Evolutionary conservation across 2,329 filamentous ascomycete genomes (phyloP), one percentile per base, ranked within the genome.

Genomic region (Colletotrichum australisinense): DNA sequence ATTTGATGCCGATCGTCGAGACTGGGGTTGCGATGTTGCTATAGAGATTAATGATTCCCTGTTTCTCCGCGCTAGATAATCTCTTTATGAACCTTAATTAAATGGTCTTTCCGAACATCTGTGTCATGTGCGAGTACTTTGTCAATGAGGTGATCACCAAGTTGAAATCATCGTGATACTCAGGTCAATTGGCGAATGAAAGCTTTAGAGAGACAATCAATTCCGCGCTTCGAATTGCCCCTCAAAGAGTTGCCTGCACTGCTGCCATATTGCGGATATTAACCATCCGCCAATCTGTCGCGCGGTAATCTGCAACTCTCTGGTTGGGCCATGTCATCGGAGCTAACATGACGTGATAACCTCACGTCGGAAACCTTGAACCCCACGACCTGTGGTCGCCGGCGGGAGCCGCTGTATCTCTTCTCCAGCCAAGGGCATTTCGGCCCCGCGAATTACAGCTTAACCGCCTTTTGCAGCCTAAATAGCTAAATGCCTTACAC

Each of bases 291-390:
- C 38, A 24, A 12, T 24, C 5, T 38, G 60, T 28, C 19, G 16
- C 19, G 11, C 28, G 35, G 49, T n/a, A 30, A 35, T 30, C 53
- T 56, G 35, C 67, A 12, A 66, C 12, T 7, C 35, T 70, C 67
- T 49, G n/a, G 49, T 52, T 52, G 56, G 24, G 35, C 16, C 35
- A 72, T 59, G 42, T 75, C 74, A 65, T 75, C 28, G 49, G 32
- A 53, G 59, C 74, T 75, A 75, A 75, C 64, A 75, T 75, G 72
- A 62, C 74, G 74, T 73, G 67, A 75, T 68, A 6, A 3, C 53
- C 63, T 74, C 68, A 62, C 12, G 11, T 32, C 16, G 11, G 62
- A 12, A 73, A 66, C 55, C 52, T 63, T 56, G 55, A 35, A 49
- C 35, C 62, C 42, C 46, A 65, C 58, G 9, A 24, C 55, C 49